Evolutionary conservation across 1,284 basidiomycete genomes (phyloP), one percentile per base, ranked within the genome.

Genomic region (Pseudomicrostroma phylloplanum): DNA sequence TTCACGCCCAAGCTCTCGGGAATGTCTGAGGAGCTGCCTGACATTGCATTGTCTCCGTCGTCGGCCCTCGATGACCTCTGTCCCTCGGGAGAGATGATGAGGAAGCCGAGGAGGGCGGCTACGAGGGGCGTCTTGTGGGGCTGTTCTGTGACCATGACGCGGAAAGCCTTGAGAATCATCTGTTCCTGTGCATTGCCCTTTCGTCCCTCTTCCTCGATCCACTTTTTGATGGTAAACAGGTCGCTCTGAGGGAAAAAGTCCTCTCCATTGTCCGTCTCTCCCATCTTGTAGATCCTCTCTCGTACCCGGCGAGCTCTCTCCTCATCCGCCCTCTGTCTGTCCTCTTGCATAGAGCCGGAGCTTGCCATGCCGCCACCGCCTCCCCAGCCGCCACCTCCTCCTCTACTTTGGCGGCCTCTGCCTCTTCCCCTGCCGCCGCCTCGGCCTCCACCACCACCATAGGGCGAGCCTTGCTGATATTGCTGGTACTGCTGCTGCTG

Each of bases 81-180:
- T 21, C 58, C 48, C 6, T 63, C 60, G 15, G 69, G 67, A 11
- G 67, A 67, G 49, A 74, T 67, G 36, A 67, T 64, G 11, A 79
- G 67, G 54, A 74, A 72, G 13, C 71, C 76, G 53, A 78, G 62
- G 12, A 79, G 66, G 0, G 77, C 76, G 11, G 76, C 76, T 12
- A 67, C 69, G 30, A 65, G 59, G 6, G 64, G 60, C 11, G 48
- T 48, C 57, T 67, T 67, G 58, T 67, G 60, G 21, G 66, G 66
- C 60, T 67, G 66, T 49, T 67, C 66, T 17, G 64, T 67, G 25
- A 57, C 57, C 58, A 57, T 66, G 61, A 54, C 51, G 13, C 51
- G 15, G 51, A 54, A 54, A 6, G 51, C 51, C 26, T 54, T 21
- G 25, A 54, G 51, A 19, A 54, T 25, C 13, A 54, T 26, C 26